These are phyloP conservation scores for Aspergillus novoparasiticus DNA, from an alignment of 2,329 filamentous ascomycete species.

Conservation along the genomic window DNA sequence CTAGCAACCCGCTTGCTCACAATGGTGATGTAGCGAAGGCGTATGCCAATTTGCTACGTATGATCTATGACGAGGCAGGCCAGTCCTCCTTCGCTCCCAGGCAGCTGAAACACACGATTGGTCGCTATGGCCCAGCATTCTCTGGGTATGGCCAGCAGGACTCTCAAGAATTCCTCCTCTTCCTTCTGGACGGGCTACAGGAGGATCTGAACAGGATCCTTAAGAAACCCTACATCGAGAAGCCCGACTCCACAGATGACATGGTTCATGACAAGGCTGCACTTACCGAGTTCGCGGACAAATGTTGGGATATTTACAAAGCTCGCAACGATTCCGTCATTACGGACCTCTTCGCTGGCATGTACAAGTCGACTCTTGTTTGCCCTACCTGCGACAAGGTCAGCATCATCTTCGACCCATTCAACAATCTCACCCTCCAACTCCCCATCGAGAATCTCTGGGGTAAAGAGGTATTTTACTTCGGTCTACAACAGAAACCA, in stretches of 20 bases:
- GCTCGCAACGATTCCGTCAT: constrained; percentile 92
- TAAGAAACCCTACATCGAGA: constrained; percentile 96
- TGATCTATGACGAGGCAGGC: constrained; percentile 73
- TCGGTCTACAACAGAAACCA: constrained; percentile 72
- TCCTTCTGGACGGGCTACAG: constrained; percentile 89
- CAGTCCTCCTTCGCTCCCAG: constrained; percentile 73
- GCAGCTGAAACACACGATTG: constrained; percentile 80
- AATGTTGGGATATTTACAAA: constrained; percentile 90
- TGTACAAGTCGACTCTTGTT: constrained; percentile 97
- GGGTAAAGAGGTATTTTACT: constrained; percentile 73
- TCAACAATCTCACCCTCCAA: constrained; percentile 90
- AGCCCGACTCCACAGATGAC: constrained; percentile 95
- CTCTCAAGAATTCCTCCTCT: constrained; percentile 94
- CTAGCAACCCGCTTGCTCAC: constrained; percentile 80
- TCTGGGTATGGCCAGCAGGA: constrained; percentile 96
- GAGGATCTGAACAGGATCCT: constrained; percentile 92
- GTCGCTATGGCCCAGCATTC: constrained; percentile 79
- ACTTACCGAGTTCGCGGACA: constrained; percentile 80
- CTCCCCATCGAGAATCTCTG: constrained; percentile 85
- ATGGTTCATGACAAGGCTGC: constrained; percentile 82
- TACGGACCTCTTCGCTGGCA: constrained; percentile 91
- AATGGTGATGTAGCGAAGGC: constrained; percentile 82
- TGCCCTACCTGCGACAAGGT: constrained; percentile 91
- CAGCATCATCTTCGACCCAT: constrained; percentile 98
- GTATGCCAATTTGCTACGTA: constrained; percentile 74